phyloP scores from a whole-genome alignment of 495 filamentous ascomycete species.

The Hypomontagnella monticulosa region DNA sequence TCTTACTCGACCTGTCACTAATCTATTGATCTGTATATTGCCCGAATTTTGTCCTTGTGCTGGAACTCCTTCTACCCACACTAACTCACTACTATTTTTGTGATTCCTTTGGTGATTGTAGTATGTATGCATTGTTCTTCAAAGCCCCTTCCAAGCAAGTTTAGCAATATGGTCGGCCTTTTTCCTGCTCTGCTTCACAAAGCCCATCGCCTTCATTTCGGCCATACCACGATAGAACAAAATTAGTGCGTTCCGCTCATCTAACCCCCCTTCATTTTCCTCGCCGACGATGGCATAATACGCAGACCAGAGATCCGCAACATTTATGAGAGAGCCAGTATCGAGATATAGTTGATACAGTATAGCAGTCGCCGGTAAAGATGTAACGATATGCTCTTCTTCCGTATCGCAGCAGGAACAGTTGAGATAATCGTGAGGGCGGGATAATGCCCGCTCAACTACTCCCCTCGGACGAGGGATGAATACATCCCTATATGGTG shows the following conservation, averaged over 20 bases:
- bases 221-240: slow-evolving; percentile 85
- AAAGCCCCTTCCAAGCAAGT: slow-evolving; percentile 59
- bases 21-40: slow-evolving; percentile 23
- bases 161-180: slow-evolving; percentile 92
- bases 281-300: slow-evolving; percentile 80
- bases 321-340: slow-evolving; percentile 86
- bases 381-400: slow-evolving; percentile 62
- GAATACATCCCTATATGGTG: slow-evolving; percentile 83
- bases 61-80: slow-evolving; percentile 2
- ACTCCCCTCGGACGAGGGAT: slow-evolving; percentile 79
- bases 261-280: slow-evolving; percentile 59
- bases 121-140: slow-evolving; percentile 9
- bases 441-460: slow-evolving; percentile 80
- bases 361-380: slow-evolving; percentile 80
- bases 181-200: slow-evolving; percentile 89
- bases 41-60: slow-evolving; percentile 16
- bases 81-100: slow-evolving; percentile 29
- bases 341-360: slow-evolving; percentile 93
- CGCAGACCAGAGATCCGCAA: slow-evolving; percentile 88
- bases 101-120: slow-evolving; percentile 12
- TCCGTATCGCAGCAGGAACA: slow-evolving; percentile 70
- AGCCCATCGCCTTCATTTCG: slow-evolving; percentile 83
- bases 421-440: slow-evolving; percentile 85
- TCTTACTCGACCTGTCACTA: slow-evolving; percentile 3
- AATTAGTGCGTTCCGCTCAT: slow-evolving; percentile 66